phyloP scores from a whole-genome alignment of 1,139 yeast genomes.

The Yamadazyma aaseri region DNA sequence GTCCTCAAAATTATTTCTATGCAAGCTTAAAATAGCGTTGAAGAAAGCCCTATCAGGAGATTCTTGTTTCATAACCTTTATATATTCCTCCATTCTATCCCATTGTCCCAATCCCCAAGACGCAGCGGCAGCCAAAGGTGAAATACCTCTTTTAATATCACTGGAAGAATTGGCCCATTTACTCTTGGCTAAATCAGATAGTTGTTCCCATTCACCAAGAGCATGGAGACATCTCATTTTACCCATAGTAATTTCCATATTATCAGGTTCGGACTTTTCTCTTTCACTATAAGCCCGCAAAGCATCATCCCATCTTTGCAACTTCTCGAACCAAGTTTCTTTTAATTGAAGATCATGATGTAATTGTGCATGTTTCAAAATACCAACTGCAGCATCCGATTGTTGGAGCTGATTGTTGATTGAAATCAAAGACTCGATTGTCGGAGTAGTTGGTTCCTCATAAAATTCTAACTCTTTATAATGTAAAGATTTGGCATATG shows the following conservation, averaged over 20 bases:
- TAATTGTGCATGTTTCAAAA: conserved; percentile 90
- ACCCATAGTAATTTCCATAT: conserved; percentile 88
- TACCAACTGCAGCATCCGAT: conserved; percentile 97
- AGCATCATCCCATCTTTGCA: conserved; percentile 99
- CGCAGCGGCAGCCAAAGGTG: conserved; percentile 98
- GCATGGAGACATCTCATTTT: conserved; percentile 98
- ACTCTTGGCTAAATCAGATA: conserved; percentile 80
- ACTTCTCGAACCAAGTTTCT: conserved; percentile 96
- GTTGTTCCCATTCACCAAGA: conserved; percentile 94
- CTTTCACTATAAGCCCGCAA: conserved; percentile 81
- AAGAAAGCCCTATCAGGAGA: conserved; percentile 95
- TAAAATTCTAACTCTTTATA: conserved; percentile 93
- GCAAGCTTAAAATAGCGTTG: conserved; percentile 83
- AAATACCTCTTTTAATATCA: conserved; percentile 80
- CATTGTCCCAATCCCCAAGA: conserved; percentile 99
- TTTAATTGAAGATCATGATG: conserved; percentile 90
- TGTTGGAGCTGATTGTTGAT: conserved; percentile 95
- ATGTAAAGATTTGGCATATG: conserved; percentile 95
- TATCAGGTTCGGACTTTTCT: conserved; percentile 54
- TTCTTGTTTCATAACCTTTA: conserved; percentile 83
- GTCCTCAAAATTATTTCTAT: conserved; percentile 79
- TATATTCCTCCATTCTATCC: conserved; percentile 94
- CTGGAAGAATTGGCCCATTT: conserved; percentile 77
- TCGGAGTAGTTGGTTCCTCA: conserved; percentile 88
- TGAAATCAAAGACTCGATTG: conserved; percentile 87